Percentiles rank a stretch among this genome's conserved stretches.
phyloP scores from a whole-genome alignment of 257 asterid species.

The Ilex aquifolium region DNA sequence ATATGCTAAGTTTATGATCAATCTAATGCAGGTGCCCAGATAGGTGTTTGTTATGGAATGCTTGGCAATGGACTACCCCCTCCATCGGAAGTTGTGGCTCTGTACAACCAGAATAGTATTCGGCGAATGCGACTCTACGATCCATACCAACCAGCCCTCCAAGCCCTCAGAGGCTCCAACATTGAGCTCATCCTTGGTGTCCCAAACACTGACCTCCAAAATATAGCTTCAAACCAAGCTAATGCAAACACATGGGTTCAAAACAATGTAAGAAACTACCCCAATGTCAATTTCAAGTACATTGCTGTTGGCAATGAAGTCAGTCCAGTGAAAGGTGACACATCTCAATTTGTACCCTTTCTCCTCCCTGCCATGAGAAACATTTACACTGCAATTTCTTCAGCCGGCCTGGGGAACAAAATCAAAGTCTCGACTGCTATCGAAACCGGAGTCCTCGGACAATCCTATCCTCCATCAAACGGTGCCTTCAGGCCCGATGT shows the following conservation, averaged over 20 bases:
- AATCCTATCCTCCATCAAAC: constrained; percentile 20
- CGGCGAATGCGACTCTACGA: constrained; percentile 31
- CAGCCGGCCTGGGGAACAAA: constrained; percentile 17
- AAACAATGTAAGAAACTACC: constrained; percentile 39
- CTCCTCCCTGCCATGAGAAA: constrained; percentile 33
- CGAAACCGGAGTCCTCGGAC: constrained; percentile 24
- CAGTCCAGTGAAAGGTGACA: constrained; percentile 22
- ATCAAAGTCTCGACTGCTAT: constrained; percentile 34
- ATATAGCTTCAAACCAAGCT: constrained; percentile 33
- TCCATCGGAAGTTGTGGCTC: constrained; percentile 25
- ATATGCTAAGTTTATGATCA: not conserved
- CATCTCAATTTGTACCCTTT: constrained; percentile 16
- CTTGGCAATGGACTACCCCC: constrained; percentile 20
- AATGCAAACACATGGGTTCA: constrained; percentile 54
- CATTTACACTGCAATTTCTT: constrained; percentile 21
- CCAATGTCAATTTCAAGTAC: constrained; percentile 32
- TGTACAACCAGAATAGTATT: constrained; percentile 22
- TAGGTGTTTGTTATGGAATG: constrained; percentile 33
- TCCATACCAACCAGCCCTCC: constrained; percentile 26
- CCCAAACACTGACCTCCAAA: constrained; percentile 27
- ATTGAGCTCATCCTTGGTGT: constrained; percentile 29
- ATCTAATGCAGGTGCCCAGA: constrained; percentile 23
- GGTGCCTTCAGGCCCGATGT: constrained; percentile 20
- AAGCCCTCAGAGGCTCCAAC: constrained; percentile 28
- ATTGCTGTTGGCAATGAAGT: constrained; percentile 59